Base-by-base conservation (phyloP, 2,329 filamentous ascomycete genomes). In the Capronia epimyces region DNA sequence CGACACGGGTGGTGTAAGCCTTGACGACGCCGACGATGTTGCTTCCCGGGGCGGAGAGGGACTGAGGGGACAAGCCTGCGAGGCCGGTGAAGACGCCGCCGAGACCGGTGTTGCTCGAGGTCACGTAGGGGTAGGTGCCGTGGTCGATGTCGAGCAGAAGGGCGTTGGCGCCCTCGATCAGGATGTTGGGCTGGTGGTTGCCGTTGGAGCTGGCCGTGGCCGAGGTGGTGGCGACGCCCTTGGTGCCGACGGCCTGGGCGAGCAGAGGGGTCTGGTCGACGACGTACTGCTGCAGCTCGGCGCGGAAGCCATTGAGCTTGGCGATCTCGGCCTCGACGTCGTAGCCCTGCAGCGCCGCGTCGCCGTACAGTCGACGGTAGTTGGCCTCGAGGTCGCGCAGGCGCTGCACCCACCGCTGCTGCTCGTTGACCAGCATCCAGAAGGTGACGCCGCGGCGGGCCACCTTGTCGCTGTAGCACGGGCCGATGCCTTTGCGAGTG, bases 91-190 rank as follows among this genome's bases (percentile, higher is more conserved):
- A 80, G 55, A 71, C 71, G 36, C 72, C 72, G 22, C 71, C 72
- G 9, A 75, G 65, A 51, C 72, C 73, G 46, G 72, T 69, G 60
- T 72, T 69, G 54, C 75, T 72, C 37, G 70, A 71, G 45, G 73
- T 74, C 52, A 75, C 69, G 57, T 71, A 74, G 50, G 73, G 69
- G 64, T 81, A 75, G 46, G 73, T 71, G 52, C 76, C 75, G 62
- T 79, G 72, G 50, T 76, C 73, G 52, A 75, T 66, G 57, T 83
- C 80, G 52, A 83, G 74, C 74, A 83, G 80, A 43, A 82, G 71
- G 8, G 80, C 80, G 59, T 84, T 82, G 43, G 80, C 80, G 44
- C 80, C 80, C 65, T 83, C 81, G 25, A 83, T 75, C 3, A 83
- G 71, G 55, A 81, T 80, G 60, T 75, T 75, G 63, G 80, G 74